These are phyloP conservation scores for Bullera alba DNA, from an alignment of 768 basidiomycete genomes.

Conservation along the genomic window DNA sequence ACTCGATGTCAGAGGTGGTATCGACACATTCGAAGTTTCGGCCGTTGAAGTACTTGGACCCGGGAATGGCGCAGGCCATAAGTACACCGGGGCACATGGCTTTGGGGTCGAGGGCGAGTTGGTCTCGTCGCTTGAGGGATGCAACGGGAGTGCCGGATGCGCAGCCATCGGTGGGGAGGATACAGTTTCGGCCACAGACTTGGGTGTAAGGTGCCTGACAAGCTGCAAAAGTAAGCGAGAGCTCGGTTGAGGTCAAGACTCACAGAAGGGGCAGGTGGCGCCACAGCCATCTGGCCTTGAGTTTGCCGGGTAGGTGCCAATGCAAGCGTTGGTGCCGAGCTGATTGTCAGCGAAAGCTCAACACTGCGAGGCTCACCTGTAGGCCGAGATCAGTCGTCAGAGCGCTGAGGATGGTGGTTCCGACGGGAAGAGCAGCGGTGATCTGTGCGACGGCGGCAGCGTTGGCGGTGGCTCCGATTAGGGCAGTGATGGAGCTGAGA, in stretches of 20 bases:
- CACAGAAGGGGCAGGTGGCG: neutral
- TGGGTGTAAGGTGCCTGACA: neutral
- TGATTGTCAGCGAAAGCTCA: too few relatives aligned
- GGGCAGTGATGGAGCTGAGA: neutral
- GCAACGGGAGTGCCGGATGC: neutral
- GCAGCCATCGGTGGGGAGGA: neutral
- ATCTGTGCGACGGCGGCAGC: neutral
- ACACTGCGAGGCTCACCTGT: too few relatives aligned
- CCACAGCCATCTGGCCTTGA: neutral
- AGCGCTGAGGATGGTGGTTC: too few relatives aligned
- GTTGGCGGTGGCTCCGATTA: neutral
- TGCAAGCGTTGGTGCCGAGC: neutral
- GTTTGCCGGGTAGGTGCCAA: neutral
- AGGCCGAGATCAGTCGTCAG: too few relatives aligned
- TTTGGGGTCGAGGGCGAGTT: neutral
- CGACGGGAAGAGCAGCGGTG: too few relatives aligned
- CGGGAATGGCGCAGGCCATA: neutral
- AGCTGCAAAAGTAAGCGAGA: neutral
- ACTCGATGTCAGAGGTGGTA: constrained; percentile 1
- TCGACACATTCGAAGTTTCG: constrained; percentile 7
- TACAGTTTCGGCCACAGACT: neutral
- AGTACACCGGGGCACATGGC: neutral
- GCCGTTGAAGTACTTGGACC: neutral
- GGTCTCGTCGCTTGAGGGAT: neutral
- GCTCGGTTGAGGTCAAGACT: neutral